Evolutionary conservation across 2,329 filamentous ascomycete species (phyloP), one percentile per base, ranked within the genome.

Genomic region (Ceratocystis alfenasii): DNA sequence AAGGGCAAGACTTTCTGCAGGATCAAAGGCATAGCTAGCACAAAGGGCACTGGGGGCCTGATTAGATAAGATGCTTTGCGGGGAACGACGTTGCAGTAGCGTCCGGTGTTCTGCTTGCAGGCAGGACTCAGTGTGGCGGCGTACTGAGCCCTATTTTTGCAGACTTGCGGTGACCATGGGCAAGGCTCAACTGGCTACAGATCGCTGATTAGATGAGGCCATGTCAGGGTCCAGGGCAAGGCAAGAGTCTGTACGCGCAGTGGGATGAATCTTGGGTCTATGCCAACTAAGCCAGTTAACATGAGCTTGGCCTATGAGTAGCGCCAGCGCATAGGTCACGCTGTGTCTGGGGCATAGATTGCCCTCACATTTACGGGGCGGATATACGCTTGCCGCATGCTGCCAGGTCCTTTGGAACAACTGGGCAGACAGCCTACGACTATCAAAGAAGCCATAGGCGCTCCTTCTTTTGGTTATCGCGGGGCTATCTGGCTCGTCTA

Each of bases 271-370:
- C 36, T 41, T 41, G 36, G 36, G 36, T 12, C 36, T 12, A 41
- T 41, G 36, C 10, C 36, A 12, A 12, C 36, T 3, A 36, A 36
- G 33, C 10, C 33, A 36, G 33, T 36, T 36, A 36, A 36, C 33
- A 8, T 8, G 6, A 33, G 33, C 33, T 36, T 36, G 33, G 7
- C 33, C 33, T 12, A 36, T 3, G 10, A 10, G 45, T 48, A 20
- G 45, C 45, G 45, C 45, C 45, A 50, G 46, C 46, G n/a, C 46
- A 50, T n/a, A 50, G 46, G n/a, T 50, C 46, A 50, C 33, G 33
- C 33, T 10, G 33, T 50, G 46, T 20, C 10, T 50, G 6, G 5
- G 10, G 7, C 20, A 50, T 22, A 50, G 46, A n/a, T 20, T 20
- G 17, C 46, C n/a, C 46, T 10, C 7, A 50, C 46, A 50, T 10